Conservation (phyloP, 163 green algal species). For the Chlorella variabilis region DNA sequence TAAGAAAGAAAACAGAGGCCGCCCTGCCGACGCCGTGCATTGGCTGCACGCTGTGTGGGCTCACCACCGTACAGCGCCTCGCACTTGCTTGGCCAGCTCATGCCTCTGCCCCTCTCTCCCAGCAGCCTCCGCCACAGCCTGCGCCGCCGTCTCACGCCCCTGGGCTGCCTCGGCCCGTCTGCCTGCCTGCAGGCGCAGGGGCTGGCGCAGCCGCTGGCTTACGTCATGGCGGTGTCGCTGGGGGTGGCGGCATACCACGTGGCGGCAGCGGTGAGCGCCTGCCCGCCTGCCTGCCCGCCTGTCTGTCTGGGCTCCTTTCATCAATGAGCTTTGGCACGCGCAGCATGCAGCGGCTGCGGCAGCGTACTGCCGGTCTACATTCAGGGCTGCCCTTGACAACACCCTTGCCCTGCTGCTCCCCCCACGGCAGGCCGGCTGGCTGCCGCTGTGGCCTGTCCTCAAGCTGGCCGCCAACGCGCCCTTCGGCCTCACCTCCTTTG, state of each 20-base stretch:
- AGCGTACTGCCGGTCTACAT: no score
- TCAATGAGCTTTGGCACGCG: no score
- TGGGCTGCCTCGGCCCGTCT: no score
- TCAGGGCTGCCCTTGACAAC: constrained; percentile 24
- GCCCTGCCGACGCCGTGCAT: no score
- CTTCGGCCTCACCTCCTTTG: constrained; percentile 66
- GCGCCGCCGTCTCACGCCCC: no score
- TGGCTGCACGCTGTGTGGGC: no score
- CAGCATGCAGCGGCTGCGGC: no score
- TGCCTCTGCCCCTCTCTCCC: no score
- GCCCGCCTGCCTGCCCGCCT: no score
- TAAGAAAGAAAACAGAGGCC: no score
- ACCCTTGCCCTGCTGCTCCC: constrained; percentile 65
- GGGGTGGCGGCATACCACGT: constrained; percentile 28
- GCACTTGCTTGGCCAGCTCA: neutral
- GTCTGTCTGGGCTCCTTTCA: no score
- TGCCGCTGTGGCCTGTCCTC: constrained; percentile 71
- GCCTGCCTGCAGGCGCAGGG: constrained; percentile 51
- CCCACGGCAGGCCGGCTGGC: constrained; percentile 65
- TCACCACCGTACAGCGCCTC: neutral
- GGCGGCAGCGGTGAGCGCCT: neutral
- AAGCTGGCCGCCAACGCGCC: constrained; percentile 8
- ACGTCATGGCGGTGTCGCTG: constrained; percentile 44
- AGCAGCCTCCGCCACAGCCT: no score
- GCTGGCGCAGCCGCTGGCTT: constrained; percentile 59